Evolutionary conservation across 352 stramenopile genomes (phyloP), one percentile per base, ranked within the genome.

Genomic region (Stephanocyclus meneghinianus): DNA sequence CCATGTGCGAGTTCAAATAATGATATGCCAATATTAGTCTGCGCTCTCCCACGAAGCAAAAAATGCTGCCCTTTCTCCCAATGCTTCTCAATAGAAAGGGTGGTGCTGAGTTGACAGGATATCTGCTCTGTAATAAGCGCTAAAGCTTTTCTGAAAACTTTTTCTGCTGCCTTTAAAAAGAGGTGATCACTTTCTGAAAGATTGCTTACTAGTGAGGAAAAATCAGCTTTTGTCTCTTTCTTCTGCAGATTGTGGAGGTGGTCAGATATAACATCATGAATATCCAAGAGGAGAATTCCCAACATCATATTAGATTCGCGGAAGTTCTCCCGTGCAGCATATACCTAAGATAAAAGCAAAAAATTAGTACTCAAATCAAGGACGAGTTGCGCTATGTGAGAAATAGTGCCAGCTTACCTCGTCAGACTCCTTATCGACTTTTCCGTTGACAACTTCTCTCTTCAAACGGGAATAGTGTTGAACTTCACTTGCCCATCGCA

Each of bases 271-370:
- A 77, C 63, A 18, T 67, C 57, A 70, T 76, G 53, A 35, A 77
- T 53, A n/a, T 80, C 60, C 11, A 84, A 32, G 16, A 60, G 72
- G 18, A 79, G 32, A 13, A 59, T 77, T 8, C 77, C 77, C 21
- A 84, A 32, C 8, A 70, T 53, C 77, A 84, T 84, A 18, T 78
- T 78, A 9, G 67, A 59, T 40, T 84, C 77, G 29, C 77, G 61
- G 21, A 60, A 80, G n/a, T 67, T 73, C 51, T 84, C 77, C 21
- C 71, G 40, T 59, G 59, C 35, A 47, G 8, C 63, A 59, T 78
- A 84, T 16, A 66, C 56, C 76, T 78, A 53, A 55, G 72, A 18
- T 13, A 35, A 26, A 37, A 16, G 16, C 32, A n/a, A 21, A 51
- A 63, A 63, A 26, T 40, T 10, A 35, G 13, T 15, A 5, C 26